Conservation (phyloP, 2,329 filamentous ascomycete species). For the Ophiostoma ulmi region DNA sequence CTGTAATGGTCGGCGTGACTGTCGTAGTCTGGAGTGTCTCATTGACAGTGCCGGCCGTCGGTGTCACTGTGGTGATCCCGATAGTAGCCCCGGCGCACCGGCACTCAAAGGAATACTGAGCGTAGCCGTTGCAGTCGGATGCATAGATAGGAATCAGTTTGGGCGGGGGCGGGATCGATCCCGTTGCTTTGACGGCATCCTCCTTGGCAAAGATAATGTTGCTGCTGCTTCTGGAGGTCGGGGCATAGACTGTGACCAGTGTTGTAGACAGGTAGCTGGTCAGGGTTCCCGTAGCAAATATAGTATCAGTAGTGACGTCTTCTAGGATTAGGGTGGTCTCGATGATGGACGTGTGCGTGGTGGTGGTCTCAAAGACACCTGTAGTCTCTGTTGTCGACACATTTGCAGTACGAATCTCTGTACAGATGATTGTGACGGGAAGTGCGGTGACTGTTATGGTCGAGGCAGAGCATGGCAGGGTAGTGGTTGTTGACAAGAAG, state of each 20-base stretch:
- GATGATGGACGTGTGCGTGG: constrained; percentile 17
- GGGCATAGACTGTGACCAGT: not conserved
- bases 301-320: not conserved
- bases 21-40: not conserved
- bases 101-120: constrained; percentile 14
- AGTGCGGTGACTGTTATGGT: constrained; percentile 17
- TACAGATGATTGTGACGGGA: constrained; percentile 7
- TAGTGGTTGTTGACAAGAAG: constrained; percentile 6
- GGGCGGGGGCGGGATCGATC: not conserved
- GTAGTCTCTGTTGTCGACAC: not conserved
- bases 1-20: constrained; percentile 11
- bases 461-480: not conserved
- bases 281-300: not conserved
- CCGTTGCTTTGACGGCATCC: not conserved
- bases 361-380: not conserved
- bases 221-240: not conserved
- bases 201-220: not conserved
- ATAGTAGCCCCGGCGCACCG: constrained; percentile 16
- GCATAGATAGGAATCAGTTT: constrained; percentile 16
- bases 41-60: not conserved
- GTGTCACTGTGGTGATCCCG: constrained; percentile 1
- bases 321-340: constrained; percentile 17
- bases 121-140: constrained; percentile 4
- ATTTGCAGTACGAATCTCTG: not conserved
- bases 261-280: constrained; percentile 17